These are phyloP conservation scores for Hyparrhenia diplandra DNA, from an alignment of 176 grass and related monocot species.

Conservation along the genomic window DNA sequence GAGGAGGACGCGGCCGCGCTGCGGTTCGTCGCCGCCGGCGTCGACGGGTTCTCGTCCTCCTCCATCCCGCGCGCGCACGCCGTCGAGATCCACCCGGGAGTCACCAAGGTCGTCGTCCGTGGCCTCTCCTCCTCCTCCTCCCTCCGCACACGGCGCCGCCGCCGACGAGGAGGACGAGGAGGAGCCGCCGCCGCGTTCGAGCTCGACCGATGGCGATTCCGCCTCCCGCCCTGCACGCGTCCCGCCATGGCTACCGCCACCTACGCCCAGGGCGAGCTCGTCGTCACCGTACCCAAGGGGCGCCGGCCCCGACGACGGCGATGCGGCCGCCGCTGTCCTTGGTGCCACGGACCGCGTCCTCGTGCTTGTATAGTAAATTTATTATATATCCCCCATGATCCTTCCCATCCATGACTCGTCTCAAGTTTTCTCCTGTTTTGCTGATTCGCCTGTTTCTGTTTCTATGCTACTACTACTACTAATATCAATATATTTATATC, in stretches of 20 bases:
- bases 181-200: conserved; percentile 52
- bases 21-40: conserved; percentile 64
- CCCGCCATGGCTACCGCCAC: conserved; percentile 78
- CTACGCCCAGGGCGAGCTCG: conserved; percentile 75
- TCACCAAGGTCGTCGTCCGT: conserved; percentile 80
- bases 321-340: neutral
- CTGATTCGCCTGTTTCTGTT: conserved; percentile 19
- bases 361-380: conserved; percentile 48
- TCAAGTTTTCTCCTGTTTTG: neutral
- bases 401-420: conserved; percentile 12
- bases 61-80: conserved; percentile 53
- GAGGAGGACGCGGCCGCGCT: conserved; percentile 73
- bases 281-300: conserved; percentile 86
- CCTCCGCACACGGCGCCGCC: neutral
- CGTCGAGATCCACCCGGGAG: conserved; percentile 87
- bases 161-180: neutral
- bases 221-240: conserved; percentile 75
- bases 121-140: conserved; percentile 9
- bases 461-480: neutral
- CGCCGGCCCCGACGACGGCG: conserved; percentile 20
- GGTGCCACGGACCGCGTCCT: conserved; percentile 31
- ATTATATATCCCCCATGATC: neutral
- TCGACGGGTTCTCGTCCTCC: conserved; percentile 44
- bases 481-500: conserved; percentile 23
- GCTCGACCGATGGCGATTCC: conserved; percentile 84